A percentile compares a stretch with the other conserved stretches of the same genome.
These are phyloP conservation scores for Kingdonia uniflora DNA, from an alignment of 164 flowering plant genomes.

Conservation along the genomic window DNA sequence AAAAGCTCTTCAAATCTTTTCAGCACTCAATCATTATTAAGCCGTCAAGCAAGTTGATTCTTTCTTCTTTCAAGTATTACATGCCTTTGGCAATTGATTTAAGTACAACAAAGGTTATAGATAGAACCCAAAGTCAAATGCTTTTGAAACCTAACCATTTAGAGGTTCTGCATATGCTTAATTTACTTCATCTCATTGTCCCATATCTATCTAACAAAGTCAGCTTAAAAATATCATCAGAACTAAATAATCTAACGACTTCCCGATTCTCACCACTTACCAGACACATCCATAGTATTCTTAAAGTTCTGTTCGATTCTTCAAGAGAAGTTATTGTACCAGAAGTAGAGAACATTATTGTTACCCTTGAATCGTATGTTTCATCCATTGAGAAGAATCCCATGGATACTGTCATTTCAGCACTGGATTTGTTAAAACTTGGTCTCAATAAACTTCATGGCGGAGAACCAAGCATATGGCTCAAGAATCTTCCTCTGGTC, in stretches of 20 bases:
- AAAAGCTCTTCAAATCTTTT: constrained; percentile 45
- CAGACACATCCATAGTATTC: constrained; percentile 36
- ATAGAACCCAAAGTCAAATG: constrained; percentile 28
- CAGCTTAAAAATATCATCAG: constrained; percentile 24
- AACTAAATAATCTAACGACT: constrained; percentile 29
- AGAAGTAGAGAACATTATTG: constrained; percentile 33
- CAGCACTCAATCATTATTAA: constrained; percentile 23
- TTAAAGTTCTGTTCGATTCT: constrained; percentile 33
- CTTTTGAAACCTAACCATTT: constrained; percentile 30
- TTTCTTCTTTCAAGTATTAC: constrained; percentile 29
- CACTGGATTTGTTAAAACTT: constrained; percentile 34
- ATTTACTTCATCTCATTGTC: constrained; percentile 34
- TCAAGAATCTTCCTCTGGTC: constrained; percentile 37
- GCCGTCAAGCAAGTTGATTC: constrained; percentile 49
- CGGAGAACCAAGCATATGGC: constrained; percentile 27
- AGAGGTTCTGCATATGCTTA: constrained; percentile 61
- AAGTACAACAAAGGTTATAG: constrained; percentile 14
- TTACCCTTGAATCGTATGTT: constrained; percentile 42
- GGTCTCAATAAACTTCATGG: constrained; percentile 32
- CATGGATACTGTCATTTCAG: constrained; percentile 46
- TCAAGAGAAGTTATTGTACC: constrained; percentile 23
- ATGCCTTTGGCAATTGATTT: constrained; percentile 34
- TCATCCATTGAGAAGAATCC: constrained; percentile 45
- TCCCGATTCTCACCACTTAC: constrained; percentile 42
- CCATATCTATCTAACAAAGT: constrained; percentile 45